Percentiles rank a stretch among this genome's conserved stretches.
Evolutionary conservation across 306 rosid species (phyloP).

Genomic region (Boehmeria nivea): DNA sequence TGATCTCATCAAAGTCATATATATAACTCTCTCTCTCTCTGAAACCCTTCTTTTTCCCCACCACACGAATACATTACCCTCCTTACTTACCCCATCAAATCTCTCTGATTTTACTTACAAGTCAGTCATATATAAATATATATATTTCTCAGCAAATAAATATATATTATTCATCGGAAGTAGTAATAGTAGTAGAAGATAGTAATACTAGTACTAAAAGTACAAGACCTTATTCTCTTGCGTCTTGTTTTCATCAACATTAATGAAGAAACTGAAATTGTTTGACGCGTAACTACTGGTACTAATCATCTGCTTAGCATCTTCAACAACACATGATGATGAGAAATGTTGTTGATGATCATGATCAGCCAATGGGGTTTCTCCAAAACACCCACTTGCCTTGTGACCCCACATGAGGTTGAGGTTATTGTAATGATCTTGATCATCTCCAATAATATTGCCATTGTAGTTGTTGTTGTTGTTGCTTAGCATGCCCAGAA

Average conservation of each 20-base stretch:
- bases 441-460: conserved; percentile 1
- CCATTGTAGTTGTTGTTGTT: background rate
- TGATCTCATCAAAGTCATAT: conserved; percentile 1
- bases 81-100: conserved; percentile 65
- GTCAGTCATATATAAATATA: conserved; percentile 29
- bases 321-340: conserved; percentile 33
- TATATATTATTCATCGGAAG: conserved; percentile 4
- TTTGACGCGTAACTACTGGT: conserved; percentile 16
- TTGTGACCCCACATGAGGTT: conserved; percentile 37
- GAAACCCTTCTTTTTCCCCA: conserved; percentile 11
- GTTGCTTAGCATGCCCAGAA: background rate
- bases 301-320: conserved; percentile 46
- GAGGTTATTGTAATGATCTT: conserved; percentile 15
- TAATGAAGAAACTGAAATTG: conserved; percentile 20
- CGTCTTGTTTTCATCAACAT: conserved; percentile 48
- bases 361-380: conserved; percentile 29
- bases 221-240: conserved; percentile 43
- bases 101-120: conserved; percentile 62
- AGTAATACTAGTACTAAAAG: conserved; percentile 25
- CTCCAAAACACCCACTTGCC: conserved; percentile 25
- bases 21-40: conserved; percentile 11
- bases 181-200: background rate
- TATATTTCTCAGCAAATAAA: background rate
- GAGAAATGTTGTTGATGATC: background rate
- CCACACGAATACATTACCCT: conserved; percentile 25